Evolutionary conservation across 1,139 yeast species (phyloP), one percentile per base, ranked within the genome.

Genomic region (Saccharomycopsis hybrid): DNA sequence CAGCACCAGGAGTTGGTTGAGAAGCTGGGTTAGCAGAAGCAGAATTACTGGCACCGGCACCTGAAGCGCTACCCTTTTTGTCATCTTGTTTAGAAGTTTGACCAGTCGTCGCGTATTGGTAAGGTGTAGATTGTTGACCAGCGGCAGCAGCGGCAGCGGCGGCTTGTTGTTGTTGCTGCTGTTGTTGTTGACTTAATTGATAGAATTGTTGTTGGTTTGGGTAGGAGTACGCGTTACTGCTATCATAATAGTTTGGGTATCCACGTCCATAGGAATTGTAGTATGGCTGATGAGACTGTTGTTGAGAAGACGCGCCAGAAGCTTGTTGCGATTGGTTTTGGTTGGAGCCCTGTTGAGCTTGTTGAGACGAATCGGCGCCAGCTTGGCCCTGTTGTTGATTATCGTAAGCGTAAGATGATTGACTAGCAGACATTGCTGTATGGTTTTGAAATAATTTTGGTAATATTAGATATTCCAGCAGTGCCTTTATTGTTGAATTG

Each of bases 61-160:
- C 45, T 18, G 38, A 3, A 24, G 35, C 24, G 7, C n/a, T 25
- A 32, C 38, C 51, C 43, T 54, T 56, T 47, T 31, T 31, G 35
- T 31, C 35, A 31, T 31, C 35, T 7, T 11, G 11, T 36, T 36
- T 36, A 18, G 18, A 18, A 18, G 18, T 18, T 18, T 18, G 18
- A 18, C 18, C 18, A 18, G 18, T 18, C 18, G 18, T 18, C 18
- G 18, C 18, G 39, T 11, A 9, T 24, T 36, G 39, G 39, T 36
- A 36, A 11, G 39, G 13, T 5, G 39, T 9, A 24, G 8, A 32
- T 32, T 11, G 18, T n/a, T 36, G 39, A 9, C 39, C 43, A 29
- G 50, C 52, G 27, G 25, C 36, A 27, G n/a, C 30, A 30, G 32
- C 43, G 25, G 25, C 36, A 27, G n/a, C 30, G 36, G 32, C 43